Evolutionary conservation across 1,284 basidiomycete genomes (phyloP).

Genomic region (Inonotus hispidus): DNA sequence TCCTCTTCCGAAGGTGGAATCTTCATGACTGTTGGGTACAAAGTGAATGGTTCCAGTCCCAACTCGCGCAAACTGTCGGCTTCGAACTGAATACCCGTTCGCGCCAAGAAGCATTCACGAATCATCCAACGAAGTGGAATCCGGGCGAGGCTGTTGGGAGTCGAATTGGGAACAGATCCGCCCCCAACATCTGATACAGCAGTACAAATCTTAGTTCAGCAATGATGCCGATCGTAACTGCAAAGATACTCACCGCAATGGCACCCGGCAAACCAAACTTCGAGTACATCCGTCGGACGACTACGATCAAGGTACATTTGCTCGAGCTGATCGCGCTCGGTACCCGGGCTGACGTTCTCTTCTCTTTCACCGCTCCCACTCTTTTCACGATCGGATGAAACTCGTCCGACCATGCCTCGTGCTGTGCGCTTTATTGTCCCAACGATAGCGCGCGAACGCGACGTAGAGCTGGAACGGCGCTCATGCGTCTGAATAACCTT

Average conservation of each 20-base stretch:
- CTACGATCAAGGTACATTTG: conserved; percentile 17
- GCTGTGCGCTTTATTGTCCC: conserved; percentile 13
- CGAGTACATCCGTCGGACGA: conserved; percentile 23
- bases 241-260: conserved; percentile 21
- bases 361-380: not conserved
- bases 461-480: conserved; percentile 1
- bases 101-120: conserved; percentile 34
- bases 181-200: conserved; percentile 35
- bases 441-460: conserved; percentile 9
- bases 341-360: conserved; percentile 14
- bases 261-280: conserved; percentile 29
- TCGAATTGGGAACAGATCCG: conserved; percentile 34
- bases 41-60: conserved; percentile 13
- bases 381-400: conserved; percentile 5
- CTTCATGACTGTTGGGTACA: conserved; percentile 12
- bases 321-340: conserved; percentile 15
- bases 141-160: conserved; percentile 32
- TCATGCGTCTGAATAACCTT: not conserved
- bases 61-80: conserved; percentile 17
- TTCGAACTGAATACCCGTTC: conserved; percentile 36
- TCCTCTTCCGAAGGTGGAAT: not conserved
- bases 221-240: no score
- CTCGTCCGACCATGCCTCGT: conserved; percentile 12
- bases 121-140: conserved; percentile 47
- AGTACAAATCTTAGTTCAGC: not conserved